Conservation (phyloP, 345 rosid genomes). For the Heritiera fomes region DNA sequence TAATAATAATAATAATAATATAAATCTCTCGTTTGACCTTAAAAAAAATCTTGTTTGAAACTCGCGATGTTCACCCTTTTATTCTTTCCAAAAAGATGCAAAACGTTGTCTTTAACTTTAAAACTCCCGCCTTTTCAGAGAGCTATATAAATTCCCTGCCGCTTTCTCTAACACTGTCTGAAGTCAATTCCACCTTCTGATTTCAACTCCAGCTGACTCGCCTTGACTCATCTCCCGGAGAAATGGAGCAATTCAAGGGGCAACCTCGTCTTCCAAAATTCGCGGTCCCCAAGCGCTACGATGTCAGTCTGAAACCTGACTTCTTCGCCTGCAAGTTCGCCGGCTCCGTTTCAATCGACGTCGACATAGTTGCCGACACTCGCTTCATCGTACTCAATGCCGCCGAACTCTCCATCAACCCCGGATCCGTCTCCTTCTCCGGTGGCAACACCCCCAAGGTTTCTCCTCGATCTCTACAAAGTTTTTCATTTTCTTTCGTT, state of each 20-base stretch:
- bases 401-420: conserved; percentile 68
- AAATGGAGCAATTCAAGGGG: conserved; percentile 81
- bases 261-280: conserved; percentile 91
- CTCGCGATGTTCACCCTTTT: background rate
- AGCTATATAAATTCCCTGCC: background rate
- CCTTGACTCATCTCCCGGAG: background rate
- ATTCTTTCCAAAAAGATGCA: background rate
- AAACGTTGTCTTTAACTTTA: background rate
- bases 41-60: too few relatives aligned
- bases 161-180: too few relatives aligned
- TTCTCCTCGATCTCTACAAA: conserved; percentile 3
- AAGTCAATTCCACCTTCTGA: background rate
- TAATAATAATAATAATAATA: too few relatives aligned
- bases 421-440: conserved; percentile 56
- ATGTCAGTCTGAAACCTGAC: conserved; percentile 74
- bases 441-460: conserved; percentile 55
- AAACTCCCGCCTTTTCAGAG: background rate
- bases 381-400: conserved; percentile 87
- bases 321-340: conserved; percentile 67
- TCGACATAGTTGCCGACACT: conserved; percentile 60
- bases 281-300: conserved; percentile 82
- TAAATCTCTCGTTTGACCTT: too few relatives aligned
- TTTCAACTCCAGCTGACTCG: background rate
- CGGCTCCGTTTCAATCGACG: conserved; percentile 59
- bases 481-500: background rate